Conservation (phyloP, 345 rosid species). For the Brassica cretica region DNA sequence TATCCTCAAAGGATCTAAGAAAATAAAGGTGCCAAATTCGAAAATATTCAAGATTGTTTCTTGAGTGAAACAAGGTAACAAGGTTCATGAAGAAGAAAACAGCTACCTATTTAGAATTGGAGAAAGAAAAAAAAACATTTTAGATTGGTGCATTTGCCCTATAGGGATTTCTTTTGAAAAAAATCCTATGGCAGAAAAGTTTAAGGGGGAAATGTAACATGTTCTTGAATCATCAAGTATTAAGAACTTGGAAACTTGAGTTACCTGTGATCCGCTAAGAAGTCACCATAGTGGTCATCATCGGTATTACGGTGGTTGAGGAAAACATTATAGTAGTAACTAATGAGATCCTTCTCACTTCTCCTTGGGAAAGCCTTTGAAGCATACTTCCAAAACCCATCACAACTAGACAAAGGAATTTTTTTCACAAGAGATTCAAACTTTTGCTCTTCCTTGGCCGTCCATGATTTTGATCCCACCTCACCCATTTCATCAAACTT, state of each 20-base stretch:
- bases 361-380: not conserved
- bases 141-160: conserved; percentile 18
- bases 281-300: not conserved
- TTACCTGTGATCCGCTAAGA: conserved; percentile 25
- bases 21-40: not conserved
- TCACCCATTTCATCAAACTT: conserved; percentile 1
- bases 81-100: not conserved
- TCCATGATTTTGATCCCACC: not conserved
- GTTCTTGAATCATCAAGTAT: conserved; percentile 31
- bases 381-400: not conserved
- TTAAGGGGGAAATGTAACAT: conserved; percentile 7
- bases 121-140: conserved; percentile 8
- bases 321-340: not conserved
- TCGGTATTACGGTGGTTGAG: not conserved
- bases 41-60: conserved; percentile 14
- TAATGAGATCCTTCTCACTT: not conserved
- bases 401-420: not conserved
- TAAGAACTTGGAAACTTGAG: conserved; percentile 14
- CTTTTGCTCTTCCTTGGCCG: not conserved
- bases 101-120: not conserved
- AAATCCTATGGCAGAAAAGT: conserved; percentile 10
- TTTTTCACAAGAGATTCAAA: not conserved
- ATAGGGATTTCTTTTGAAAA: conserved; percentile 5
- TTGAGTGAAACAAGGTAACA: not conserved
- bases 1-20: not conserved